Evolutionary conservation across 768 basidiomycete species (phyloP).

Genomic region (Flagelloscypha sp.): DNA sequence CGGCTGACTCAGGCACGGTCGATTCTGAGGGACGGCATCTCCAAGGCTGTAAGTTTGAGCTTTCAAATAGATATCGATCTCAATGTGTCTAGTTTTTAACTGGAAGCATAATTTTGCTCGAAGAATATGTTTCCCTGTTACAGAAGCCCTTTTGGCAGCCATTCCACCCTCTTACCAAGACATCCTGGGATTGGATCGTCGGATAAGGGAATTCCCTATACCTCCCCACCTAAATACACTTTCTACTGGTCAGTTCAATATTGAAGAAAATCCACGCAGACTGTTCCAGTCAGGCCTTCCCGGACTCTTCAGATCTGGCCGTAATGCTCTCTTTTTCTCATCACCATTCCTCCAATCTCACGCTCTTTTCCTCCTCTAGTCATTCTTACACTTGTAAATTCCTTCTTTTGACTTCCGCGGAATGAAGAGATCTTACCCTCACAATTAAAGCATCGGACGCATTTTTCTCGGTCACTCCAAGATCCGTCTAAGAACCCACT

Average conservation of each 20-base stretch:
- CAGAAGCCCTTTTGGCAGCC: constrained; percentile 50
- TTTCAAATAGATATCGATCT: too few relatives aligned
- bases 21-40: constrained; percentile 41
- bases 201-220: constrained; percentile 51
- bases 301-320: constrained; percentile 44
- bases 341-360: too few relatives aligned
- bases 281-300: too few relatives aligned
- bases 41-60: constrained; percentile 46
- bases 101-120: constrained; percentile 45
- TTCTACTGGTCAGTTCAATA: too few relatives aligned
- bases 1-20: constrained; percentile 38
- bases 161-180: constrained; percentile 54
- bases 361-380: too few relatives aligned
- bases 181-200: constrained; percentile 59
- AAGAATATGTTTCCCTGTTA: constrained; percentile 42
- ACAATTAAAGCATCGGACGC: constrained; percentile 59
- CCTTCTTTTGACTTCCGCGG: too few relatives aligned
- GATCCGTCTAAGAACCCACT: constrained; percentile 64
- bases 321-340: constrained; percentile 28
- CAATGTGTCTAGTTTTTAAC: too few relatives aligned
- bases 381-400: constrained; percentile 1
- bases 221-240: constrained; percentile 47
- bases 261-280: too few relatives aligned
- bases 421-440: too few relatives aligned
- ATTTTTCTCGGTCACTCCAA: constrained; percentile 63